Percentiles rank a stretch among this genome's conserved stretches.
phyloP scores from a whole-genome alignment of 1,284 basidiomycete genomes.

The Cutaneotrichosporon cutaneum region DNA sequence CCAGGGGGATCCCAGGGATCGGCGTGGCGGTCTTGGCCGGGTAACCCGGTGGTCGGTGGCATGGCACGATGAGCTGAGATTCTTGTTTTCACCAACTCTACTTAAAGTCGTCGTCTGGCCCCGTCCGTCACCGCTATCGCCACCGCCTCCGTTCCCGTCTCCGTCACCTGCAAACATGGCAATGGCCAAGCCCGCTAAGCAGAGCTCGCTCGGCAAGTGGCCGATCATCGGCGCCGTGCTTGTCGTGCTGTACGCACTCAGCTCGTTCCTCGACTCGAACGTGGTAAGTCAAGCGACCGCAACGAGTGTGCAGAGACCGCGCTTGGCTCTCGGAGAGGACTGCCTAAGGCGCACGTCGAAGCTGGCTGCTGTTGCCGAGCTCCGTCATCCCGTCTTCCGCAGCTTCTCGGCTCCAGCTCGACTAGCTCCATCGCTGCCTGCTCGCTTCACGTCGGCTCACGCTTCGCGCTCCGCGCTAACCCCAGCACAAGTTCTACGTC shows the following conservation, averaged over 20 bases:
- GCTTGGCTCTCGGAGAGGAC: too few species aligned
- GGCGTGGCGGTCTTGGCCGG: neutral
- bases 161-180: neutral
- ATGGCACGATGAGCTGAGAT: neutral
- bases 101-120: neutral
- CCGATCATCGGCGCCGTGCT: constrained; percentile 26
- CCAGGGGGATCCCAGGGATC: too few species aligned
- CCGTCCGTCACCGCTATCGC: constrained; percentile 1
- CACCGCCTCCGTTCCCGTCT: too few species aligned
- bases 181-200: neutral
- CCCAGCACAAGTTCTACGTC: constrained; percentile 64
- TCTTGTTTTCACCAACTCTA: neutral
- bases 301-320: too few species aligned
- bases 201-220: constrained; percentile 19
- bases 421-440: too few species aligned
- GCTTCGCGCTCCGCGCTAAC: constrained; percentile 1
- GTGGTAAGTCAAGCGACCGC: constrained; percentile 44
- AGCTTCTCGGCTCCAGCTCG: too few species aligned
- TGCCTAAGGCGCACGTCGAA: too few species aligned
- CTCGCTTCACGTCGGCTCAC: too few species aligned
- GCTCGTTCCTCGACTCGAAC: constrained; percentile 33
- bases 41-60: too few species aligned
- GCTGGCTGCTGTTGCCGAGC: too few species aligned
- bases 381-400: too few species aligned
- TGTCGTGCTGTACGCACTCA: constrained; percentile 32